A percentile compares a stretch with the other conserved stretches of the same genome.
Conservation (phyloP, 176 grass and related monocot genomes). For the Cocos nucifera region DNA sequence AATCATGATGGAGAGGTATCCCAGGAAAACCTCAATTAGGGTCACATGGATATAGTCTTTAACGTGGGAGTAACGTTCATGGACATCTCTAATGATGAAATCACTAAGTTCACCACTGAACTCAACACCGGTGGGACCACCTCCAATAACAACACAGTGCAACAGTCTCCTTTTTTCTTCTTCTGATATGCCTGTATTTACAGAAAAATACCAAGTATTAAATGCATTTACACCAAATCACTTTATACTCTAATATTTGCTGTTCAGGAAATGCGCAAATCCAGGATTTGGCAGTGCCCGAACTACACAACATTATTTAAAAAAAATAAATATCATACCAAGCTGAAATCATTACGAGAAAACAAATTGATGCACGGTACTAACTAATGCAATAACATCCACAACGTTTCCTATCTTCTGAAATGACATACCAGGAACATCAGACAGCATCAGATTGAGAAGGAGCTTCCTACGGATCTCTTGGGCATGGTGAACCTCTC, state of each 20-base stretch:
- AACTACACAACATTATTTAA: too few species aligned
- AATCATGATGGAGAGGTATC: background rate
- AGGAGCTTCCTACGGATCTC: slow-evolving; percentile 90
- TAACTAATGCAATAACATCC: too few species aligned
- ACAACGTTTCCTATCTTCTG: too few species aligned
- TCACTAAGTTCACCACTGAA: slow-evolving; percentile 99
- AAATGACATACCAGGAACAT: slow-evolving; percentile 56
- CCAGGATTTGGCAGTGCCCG: too few species aligned
- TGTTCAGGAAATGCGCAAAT: too few species aligned
- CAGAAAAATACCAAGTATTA: slow-evolving; percentile 6
- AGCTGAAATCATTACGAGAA: too few species aligned
- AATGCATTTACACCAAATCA: background rate
- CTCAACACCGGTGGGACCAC: slow-evolving; percentile 93
- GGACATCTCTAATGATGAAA: slow-evolving; percentile 90
- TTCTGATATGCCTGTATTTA: slow-evolving; percentile 62
- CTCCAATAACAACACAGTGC: slow-evolving; percentile 97
- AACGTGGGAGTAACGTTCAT: slow-evolving; percentile 79
- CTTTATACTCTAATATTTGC: too few species aligned
- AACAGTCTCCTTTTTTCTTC: slow-evolving; percentile 70
- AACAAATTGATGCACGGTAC: too few species aligned
- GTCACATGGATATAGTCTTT: slow-evolving; percentile 94
- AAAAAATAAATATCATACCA: too few species aligned
- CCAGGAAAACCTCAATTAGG: slow-evolving; percentile 70
- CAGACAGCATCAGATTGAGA: slow-evolving; percentile 90
- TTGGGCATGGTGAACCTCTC: slow-evolving; percentile 89